Base-by-base conservation (phyloP, 2,329 filamentous ascomycete species). In the Epichloe glyceriae region DNA sequence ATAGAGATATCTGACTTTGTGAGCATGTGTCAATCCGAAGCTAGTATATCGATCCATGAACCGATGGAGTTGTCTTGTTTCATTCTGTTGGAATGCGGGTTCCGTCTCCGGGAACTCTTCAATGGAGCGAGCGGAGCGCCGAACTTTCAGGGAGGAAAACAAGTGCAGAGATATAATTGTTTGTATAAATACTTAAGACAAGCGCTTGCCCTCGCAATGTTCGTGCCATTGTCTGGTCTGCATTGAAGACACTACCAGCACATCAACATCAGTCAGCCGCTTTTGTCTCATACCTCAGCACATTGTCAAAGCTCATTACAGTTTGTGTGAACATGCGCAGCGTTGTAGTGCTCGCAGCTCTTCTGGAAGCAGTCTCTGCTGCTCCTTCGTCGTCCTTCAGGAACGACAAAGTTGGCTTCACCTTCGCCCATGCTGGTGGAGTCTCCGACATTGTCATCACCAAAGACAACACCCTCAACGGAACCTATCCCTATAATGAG, bases 391-490 rank as follows among this genome's bases (percentile, higher is more conserved):
- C 38, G 7, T 22, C 26, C 12, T 15, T 17, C 5, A 50, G 44
- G 33, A 33, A 19, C 2, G 20, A 56, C 2, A 35, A 50, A 2
- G 37, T 56, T n/a, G 57, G 55, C 3, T 66, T 67, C 44, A 67
- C 67, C 12, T 55, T 62, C 26, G 65, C 57, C 0, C 54, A 51
- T 3, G 64, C 69, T 0, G 66, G 68, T 20, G 55, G 45, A 6
- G 50, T 60, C 12, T 50, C 62, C 4, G 57, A 70, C 12, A 54
- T 73, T 5, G 50, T 67, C 19, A 58, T 73, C 26, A 67, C 64
- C 20, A 57, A 64, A 10, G 53, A 65, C 4, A 71, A 73, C 51
- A 66, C 67, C 0, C 55, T 73, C 39, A 70, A 72, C 51, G 63
- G 67, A 8, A 68, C 70, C 14, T 55, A 61, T n/a, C 53, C 56